Evolutionary conservation across 2,329 filamentous ascomycete species (phyloP), one percentile per base, ranked within the genome.

Genomic region (Pezicula rhizophila): DNA sequence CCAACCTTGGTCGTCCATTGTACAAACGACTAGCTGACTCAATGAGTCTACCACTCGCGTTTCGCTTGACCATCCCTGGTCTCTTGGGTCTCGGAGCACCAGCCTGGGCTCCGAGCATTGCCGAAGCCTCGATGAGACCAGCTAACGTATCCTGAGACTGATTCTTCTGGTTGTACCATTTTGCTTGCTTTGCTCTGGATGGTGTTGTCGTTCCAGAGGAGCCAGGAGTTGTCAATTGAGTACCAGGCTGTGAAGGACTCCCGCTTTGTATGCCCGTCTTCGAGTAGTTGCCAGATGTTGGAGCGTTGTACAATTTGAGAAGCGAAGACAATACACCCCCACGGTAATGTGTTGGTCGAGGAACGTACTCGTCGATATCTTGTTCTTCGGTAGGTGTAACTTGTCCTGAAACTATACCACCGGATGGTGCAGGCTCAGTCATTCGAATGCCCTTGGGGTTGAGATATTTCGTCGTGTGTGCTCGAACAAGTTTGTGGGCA

Each of bases 261-360:
- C 59, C 62, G 12, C 73, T 72, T 1, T 73, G 20, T 17, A 44
- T 42, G 20, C 46, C 59, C 57, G 56, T 58, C 25, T 42, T 42
- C 18, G 18, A 23, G 40, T 42, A 42, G 8, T 15, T 26, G n/a
- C 40, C 14, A 26, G 12, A 26, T 42, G 12, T 63, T 41, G 73
- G 71, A 52, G 79, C 71, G 50, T 80, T 76, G 60, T 88, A 84
- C 8, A 90, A 73, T 64, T 84, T 87, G 44, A 93, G 70, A 0
- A 95, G 70, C 0, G 82, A 84, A 2, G 84, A 82, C 1, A 95
- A 70, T 42, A 92, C 79, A 26, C 89, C 87, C 26, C 83, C 84
- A 44, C 83, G 80, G 63, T 88, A 91, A 53, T 84, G 78, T 18
- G 74, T 68, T 4, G 87, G 87, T 38, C 75, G 74, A 40, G 84